A percentile compares a stretch with the other conserved stretches of the same genome.
phyloP scores from a whole-genome alignment of 345 rosid genomes.

The Cardiospermum halicacabum region DNA sequence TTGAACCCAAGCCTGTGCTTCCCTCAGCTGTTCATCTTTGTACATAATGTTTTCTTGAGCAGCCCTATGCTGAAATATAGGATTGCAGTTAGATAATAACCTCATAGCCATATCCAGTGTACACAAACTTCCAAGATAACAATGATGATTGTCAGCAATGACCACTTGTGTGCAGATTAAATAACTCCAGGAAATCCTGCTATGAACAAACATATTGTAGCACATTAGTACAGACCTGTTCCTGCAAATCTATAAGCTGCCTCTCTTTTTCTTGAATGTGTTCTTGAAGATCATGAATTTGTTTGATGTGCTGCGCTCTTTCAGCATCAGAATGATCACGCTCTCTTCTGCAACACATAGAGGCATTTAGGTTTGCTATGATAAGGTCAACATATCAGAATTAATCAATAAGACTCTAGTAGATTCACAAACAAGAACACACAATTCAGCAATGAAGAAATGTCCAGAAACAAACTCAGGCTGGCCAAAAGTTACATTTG shows the following conservation, averaged over 20 bases:
- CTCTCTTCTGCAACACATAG: conserved; percentile 65
- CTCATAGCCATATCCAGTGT: neutral
- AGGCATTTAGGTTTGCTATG: conserved; percentile 12
- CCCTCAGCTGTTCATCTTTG: conserved; percentile 87
- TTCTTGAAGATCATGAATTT: conserved; percentile 85
- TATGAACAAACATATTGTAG: neutral
- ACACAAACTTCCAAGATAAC: neutral
- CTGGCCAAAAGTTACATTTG: neutral
- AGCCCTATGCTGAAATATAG: conserved; percentile 67
- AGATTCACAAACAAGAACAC: neutral
- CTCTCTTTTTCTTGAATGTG: conserved; percentile 89
- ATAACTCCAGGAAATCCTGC: neutral
- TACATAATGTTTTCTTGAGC: conserved; percentile 77
- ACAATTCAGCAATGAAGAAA: neutral
- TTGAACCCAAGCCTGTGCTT: conserved; percentile 72
- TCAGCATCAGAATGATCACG: conserved; percentile 98
- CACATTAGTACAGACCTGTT: conserved; percentile 52
- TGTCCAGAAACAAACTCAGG: neutral
- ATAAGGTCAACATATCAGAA: neutral
- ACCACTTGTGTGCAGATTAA: neutral
- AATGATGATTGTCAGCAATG: neutral
- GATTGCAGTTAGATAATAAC: conserved; percentile 17
- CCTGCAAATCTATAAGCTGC: conserved; percentile 78
- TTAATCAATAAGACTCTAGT: neutral
- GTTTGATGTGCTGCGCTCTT: conserved; percentile 70